Conservation (phyloP, 164 flowering plant genomes). For the Liriodendron chinense region DNA sequence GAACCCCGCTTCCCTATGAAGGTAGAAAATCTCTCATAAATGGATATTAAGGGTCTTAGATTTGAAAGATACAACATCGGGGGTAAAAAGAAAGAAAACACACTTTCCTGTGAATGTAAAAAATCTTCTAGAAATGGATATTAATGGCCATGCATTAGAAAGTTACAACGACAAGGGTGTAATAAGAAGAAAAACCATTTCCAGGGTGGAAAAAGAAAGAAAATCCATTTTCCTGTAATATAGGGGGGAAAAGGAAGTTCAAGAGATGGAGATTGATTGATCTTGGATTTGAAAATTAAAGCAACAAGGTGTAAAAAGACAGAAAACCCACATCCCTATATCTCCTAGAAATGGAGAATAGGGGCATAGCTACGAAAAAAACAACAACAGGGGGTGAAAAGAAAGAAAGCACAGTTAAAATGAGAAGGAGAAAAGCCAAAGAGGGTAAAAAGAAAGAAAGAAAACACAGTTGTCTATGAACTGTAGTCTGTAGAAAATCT, state of each 20-base stretch:
- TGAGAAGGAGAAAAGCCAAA: no score
- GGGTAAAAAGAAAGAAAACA: background rate
- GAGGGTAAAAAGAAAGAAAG: background rate
- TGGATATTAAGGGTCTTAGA: background rate
- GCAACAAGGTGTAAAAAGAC: background rate
- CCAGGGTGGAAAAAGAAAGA: background rate
- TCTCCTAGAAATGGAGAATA: background rate
- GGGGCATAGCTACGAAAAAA: no score
- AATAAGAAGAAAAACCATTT: background rate
- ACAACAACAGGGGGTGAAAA: background rate
- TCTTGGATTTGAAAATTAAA: background rate
- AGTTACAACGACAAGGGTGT: background rate
- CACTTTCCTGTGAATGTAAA: background rate
- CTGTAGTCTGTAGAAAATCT: background rate
- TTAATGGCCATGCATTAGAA: constrained; percentile 3
- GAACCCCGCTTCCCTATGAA: background rate
- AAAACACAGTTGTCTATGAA: background rate
- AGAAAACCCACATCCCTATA: background rate
- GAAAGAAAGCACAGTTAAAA: background rate
- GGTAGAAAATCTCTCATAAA: background rate
- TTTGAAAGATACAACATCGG: background rate
- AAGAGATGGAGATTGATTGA: background rate
- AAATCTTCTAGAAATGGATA: background rate
- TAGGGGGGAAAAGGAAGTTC: background rate
- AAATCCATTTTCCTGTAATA: no score